Evolutionary conservation across 1,284 basidiomycete genomes (phyloP).

Genomic region (Sutorius eximius): DNA sequence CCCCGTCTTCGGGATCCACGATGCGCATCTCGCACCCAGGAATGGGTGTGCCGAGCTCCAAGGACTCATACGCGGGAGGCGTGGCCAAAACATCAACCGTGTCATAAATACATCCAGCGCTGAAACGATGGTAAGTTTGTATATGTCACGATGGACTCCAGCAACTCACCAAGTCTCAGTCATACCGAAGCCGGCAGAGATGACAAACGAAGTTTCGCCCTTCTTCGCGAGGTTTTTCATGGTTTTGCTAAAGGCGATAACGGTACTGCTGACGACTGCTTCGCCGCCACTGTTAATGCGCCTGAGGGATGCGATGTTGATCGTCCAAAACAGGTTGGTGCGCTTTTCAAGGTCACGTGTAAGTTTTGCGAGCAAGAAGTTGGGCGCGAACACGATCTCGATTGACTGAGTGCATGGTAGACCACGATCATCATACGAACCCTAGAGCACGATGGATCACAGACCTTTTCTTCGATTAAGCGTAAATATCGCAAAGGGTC

Average conservation of each 20-base stretch:
- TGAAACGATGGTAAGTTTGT: constrained; percentile 4
- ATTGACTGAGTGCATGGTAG: constrained; percentile 20
- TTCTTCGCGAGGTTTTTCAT: constrained; percentile 34
- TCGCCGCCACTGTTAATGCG: constrained; percentile 41
- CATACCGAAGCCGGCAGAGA: constrained; percentile 47
- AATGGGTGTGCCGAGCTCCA: constrained; percentile 33
- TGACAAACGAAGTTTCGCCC: constrained; percentile 31
- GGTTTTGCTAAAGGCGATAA: constrained; percentile 37
- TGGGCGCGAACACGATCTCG: constrained; percentile 41
- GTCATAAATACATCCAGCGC: constrained; percentile 43
- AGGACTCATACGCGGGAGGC: constrained; percentile 26
- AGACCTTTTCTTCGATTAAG: constrained; percentile 31
- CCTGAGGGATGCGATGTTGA: constrained; percentile 24
- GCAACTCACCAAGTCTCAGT: constrained; percentile 41
- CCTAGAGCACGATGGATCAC: not conserved
- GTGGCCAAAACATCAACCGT: constrained; percentile 16
- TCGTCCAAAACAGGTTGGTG: constrained; percentile 24
- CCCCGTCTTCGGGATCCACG: constrained; percentile 34
- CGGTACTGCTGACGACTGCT: constrained; percentile 39
- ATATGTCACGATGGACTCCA: no score
- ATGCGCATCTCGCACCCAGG: constrained; percentile 33
- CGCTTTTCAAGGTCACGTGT: constrained; percentile 34
- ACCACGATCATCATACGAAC: not conserved
- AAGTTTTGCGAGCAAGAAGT: constrained; percentile 44
- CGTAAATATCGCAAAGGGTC: constrained; percentile 28